Evolutionary conservation across 2,329 filamentous ascomycete genomes (phyloP), one percentile per base, ranked within the genome.

Genomic region (Cercospora sesami): DNA sequence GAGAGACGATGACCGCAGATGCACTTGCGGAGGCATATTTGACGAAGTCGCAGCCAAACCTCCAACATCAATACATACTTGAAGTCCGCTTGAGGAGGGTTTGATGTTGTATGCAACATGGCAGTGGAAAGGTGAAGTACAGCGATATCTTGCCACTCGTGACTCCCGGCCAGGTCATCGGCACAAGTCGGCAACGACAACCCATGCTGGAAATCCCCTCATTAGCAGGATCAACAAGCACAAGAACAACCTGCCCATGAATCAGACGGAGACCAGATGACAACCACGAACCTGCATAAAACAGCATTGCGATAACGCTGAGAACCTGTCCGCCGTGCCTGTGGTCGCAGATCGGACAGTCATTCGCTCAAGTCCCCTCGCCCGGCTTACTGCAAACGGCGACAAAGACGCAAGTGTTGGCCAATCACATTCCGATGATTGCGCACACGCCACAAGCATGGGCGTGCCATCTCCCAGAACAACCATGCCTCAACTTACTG

Each of bases 321-420:
- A 21, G 28, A 14, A 36, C 61, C 61, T 63, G 51, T 63, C 61
- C 51, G 16, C 23, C 28, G 36, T 26, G 26, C 61, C 26, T 63
- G 61, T 63, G 61, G 28, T 39, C 45, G 45, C 61, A 63, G 30
- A 33, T n/a, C 33, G 31, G 45, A 63, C 61, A 55, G 18, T 5
- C 61, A 63, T 63, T 63, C 61, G 61, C 61, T 51, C 42, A 55
- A 31, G 21, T 31, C 45, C 16, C 16, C 45, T 63, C 42, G 4
- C 16, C 42, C 61, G 28, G 61, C 61, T 63, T 63, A 63, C 61
- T 63, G 45, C 61, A 33, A 53, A 31, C 28, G 45, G 61, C 28
- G 42, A 63, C 61, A 33, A 33, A 26, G 18, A 28, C 30, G 28
- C 31, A 23, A 36, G 61, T n/a, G 28, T 51, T 28, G 31, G 16